Evolutionary conservation across 306 rosid genomes (phyloP), one percentile per base, ranked within the genome.

Genomic region (Senna tora): DNA sequence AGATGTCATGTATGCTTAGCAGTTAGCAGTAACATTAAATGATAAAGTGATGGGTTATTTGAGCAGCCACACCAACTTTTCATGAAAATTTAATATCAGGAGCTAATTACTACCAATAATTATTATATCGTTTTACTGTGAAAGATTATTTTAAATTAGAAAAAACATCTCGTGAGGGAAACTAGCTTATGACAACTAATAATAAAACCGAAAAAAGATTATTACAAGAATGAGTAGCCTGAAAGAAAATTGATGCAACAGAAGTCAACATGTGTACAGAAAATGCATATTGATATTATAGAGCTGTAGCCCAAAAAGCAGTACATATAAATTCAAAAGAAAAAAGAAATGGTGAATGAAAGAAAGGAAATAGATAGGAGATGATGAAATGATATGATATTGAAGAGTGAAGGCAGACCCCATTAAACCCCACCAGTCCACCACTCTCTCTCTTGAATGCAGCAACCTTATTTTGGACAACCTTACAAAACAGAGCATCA

Each of bases 191-290:
- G 36, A 15, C 72, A 50, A 53, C 74, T 49, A 56, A 78, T 49
- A 56, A 78, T 77, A 10, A 67, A 13, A 50, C 16, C 59, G 46
- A 55, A 61, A 61, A 50, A 59, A 75, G 36, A 64, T 41, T 53
- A 32, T 42, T 22, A 36, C 8, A 36, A 33, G 3, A 33, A 36
- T 36, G 39, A 36, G 8, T 4, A 36, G 38, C 3, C 3, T n/a
- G 6, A 33, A 73, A 5, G 58, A 77, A 67, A 42, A 61, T 65
- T 69, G 67, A 6, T 51, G 46, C 63, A 71, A 28, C 71, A 68
- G 39, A 79, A 81, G 92, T 90, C 90, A 80, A 85, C 83, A 78
- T 50, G 49, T 20, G 58, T 46, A 85, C 80, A 76, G 84, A 43
- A 63, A 16, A n/a, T n/a, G n/a, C n/a, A n/a, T n/a, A n/a, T n/a